A percentile compares a stretch with the other conserved stretches of the same genome.
Conservation (phyloP, 2,329 filamentous ascomycete species). For the Calonectria hongkongensis region DNA sequence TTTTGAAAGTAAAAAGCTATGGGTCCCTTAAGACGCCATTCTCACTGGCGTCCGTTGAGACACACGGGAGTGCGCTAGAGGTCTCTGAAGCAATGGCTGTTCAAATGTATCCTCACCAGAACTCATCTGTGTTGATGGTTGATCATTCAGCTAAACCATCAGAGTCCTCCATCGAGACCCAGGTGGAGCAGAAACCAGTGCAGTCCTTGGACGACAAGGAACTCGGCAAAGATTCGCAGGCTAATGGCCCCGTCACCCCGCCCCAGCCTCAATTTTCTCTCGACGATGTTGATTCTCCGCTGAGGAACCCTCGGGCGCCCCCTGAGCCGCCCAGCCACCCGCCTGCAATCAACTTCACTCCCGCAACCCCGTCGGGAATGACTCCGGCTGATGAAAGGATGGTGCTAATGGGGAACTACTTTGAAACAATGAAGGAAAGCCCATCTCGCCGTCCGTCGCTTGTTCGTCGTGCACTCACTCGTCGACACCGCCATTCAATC, state of each 20-base stretch:
- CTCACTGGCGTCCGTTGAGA: slow-evolving; percentile 77
- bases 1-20: slow-evolving; percentile 70
- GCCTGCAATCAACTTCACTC: slow-evolving; percentile 74
- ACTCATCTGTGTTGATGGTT: slow-evolving; percentile 77
- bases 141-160: slow-evolving; percentile 72
- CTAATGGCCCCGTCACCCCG: slow-evolving; percentile 68
- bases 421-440: slow-evolving; percentile 68
- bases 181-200: slow-evolving; percentile 47
- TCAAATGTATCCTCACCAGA: slow-evolving; percentile 78
- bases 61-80: slow-evolving; percentile 76
- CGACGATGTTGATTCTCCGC: slow-evolving; percentile 76
- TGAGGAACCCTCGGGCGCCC: slow-evolving; percentile 77
- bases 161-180: slow-evolving; percentile 63
- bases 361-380: slow-evolving; percentile 76
- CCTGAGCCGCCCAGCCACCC: slow-evolving; percentile 69
- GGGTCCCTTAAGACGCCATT: slow-evolving; percentile 77
- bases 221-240: slow-evolving; percentile 62
- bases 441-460: slow-evolving; percentile 69
- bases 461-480: slow-evolving; percentile 72
- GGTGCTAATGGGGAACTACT: slow-evolving; percentile 72
- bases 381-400: slow-evolving; percentile 74
- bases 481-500: slow-evolving; percentile 66
- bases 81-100: slow-evolving; percentile 78
- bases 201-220: slow-evolving; percentile 58
- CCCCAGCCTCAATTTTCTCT: slow-evolving; percentile 69